Conservation (phyloP, 345 rosid genomes). For the Melaleuca quinquenervia region DNA sequence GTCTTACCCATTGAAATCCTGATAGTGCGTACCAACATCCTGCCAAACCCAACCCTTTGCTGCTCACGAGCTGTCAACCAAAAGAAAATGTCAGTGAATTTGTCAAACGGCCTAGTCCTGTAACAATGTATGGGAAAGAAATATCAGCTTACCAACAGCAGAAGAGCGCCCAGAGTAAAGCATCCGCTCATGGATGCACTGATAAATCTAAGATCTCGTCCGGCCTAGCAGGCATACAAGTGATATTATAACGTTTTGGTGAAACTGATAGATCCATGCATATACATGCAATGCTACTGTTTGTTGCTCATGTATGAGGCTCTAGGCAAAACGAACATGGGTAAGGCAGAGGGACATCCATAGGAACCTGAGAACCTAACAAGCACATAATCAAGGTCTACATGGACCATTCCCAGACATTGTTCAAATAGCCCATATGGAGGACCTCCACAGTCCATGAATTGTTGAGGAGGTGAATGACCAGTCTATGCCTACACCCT, state of each 20-base stretch:
- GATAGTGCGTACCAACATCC: conserved; percentile 65
- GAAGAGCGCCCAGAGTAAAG: conserved; percentile 31
- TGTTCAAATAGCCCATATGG: neutral
- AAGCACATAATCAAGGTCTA: neutral
- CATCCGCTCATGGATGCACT: conserved; percentile 48
- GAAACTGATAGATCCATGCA: neutral
- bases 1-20: conserved; percentile 74
- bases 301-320: neutral
- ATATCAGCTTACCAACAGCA: conserved; percentile 24
- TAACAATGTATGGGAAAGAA: neutral
- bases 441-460: neutral
- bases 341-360: neutral
- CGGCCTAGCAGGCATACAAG: conserved; percentile 24
- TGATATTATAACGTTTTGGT: neutral
- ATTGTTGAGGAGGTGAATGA: neutral
- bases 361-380: neutral
- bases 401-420: neutral
- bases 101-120: neutral
- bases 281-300: neutral
- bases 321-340: neutral
- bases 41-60: conserved; percentile 50
- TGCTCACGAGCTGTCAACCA: conserved; percentile 34
- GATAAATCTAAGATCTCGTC: conserved; percentile 41
- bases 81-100: neutral
- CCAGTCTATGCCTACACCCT: neutral